These are phyloP conservation scores for Harrya chromipes DNA, from an alignment of 768 basidiomycete genomes.

Conservation along the genomic window DNA sequence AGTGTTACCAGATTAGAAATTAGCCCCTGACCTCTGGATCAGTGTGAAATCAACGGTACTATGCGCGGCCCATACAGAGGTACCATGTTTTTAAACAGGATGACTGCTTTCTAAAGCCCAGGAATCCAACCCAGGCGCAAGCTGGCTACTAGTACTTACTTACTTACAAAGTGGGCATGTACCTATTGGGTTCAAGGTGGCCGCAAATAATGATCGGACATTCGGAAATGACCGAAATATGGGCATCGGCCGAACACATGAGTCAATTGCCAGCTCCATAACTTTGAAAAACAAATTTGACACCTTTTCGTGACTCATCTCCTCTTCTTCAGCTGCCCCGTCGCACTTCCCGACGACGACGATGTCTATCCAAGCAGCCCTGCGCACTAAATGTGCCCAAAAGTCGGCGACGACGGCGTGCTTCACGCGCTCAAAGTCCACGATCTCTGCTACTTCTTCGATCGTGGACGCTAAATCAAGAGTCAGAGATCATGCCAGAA, in stretches of 20 bases:
- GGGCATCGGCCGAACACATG: slow-evolving; percentile 25
- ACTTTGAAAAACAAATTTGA: slow-evolving; percentile 10
- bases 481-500: slow-evolving; percentile 73
- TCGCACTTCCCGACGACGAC: slow-evolving; percentile 17
- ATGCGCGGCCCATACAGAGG: too few relatives aligned
- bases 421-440: slow-evolving; percentile 50
- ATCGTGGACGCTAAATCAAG: slow-evolving; percentile 80
- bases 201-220: slow-evolving; percentile 15
- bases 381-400: slow-evolving; percentile 42
- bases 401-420: slow-evolving; percentile 31
- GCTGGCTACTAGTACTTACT: too few relatives aligned
- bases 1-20: background rate
- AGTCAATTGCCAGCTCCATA: slow-evolving; percentile 17
- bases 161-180: too few relatives aligned
- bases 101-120: too few relatives aligned
- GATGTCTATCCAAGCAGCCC: slow-evolving; percentile 44
- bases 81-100: too few relatives aligned
- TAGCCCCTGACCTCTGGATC: background rate
- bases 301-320: slow-evolving; percentile 5
- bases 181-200: background rate
- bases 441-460: slow-evolving; percentile 45
- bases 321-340: slow-evolving; percentile 2
- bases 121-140: too few relatives aligned
- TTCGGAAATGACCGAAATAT: slow-evolving; percentile 18
- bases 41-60: too few relatives aligned